These are phyloP conservation scores for Pyrenula aspistea DNA, from an alignment of 495 filamentous ascomycete species.

Conservation along the genomic window DNA sequence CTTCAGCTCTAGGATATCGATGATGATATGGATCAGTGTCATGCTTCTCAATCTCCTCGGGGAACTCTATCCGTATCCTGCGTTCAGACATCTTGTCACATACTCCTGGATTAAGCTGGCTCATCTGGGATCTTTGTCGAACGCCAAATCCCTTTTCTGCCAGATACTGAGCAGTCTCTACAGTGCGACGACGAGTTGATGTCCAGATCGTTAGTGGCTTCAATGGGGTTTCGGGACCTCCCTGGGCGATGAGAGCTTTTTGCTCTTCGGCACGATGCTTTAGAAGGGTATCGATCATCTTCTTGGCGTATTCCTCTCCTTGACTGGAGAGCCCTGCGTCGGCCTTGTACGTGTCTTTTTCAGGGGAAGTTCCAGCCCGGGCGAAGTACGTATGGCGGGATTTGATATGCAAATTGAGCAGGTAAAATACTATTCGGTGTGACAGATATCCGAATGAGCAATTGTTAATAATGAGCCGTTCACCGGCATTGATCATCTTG, in stretches of 20 bases:
- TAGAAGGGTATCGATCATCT: conserved; percentile 74
- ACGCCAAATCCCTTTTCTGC: conserved; percentile 69
- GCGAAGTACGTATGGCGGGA: conserved; percentile 18
- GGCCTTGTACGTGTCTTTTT: conserved; percentile 79
- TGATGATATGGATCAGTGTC: conserved; percentile 95
- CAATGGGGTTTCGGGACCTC: conserved; percentile 53
- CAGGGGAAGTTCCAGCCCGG: conserved; percentile 50
- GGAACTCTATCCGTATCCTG: conserved; percentile 67
- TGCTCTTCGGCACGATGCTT: conserved; percentile 73
- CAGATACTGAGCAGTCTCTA: conserved; percentile 81
- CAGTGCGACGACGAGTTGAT: conserved; percentile 76
- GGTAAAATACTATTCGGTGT: conserved; percentile 93
- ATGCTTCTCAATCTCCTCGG: conserved; percentile 86
- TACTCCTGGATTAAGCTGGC: conserved; percentile 89
- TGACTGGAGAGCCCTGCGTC: conserved; percentile 76
- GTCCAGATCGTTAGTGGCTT: conserved; percentile 90
- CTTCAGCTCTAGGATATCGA: conserved; percentile 89
- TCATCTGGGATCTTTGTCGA: conserved; percentile 86
- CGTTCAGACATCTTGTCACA: conserved; percentile 82
- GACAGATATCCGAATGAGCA: conserved; percentile 91
- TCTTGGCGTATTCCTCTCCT: conserved; percentile 73
- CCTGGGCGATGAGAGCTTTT: conserved; percentile 51
- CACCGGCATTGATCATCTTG: conserved; percentile 99
- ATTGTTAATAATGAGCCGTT: conserved; percentile 84
- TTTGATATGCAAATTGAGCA: conserved; percentile 96